Evolutionary conservation across 805 yeast species (phyloP), one percentile per base, ranked within the genome.

Genomic region (Grigorovia humatica): DNA sequence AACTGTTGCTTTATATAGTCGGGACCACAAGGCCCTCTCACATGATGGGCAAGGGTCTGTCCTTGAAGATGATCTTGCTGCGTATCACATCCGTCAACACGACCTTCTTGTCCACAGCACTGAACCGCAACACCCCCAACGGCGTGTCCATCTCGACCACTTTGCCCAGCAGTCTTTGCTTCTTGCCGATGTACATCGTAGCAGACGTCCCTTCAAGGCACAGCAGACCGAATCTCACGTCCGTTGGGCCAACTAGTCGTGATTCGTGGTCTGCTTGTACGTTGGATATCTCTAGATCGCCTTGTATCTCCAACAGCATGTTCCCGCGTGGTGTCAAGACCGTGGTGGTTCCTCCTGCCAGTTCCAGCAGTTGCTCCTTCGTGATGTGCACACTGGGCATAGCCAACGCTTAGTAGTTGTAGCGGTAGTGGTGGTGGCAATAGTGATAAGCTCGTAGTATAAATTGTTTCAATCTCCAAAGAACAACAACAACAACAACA

Each of bases 21-120:
- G 6, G 27, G n/a, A n/a, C n/a, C n/a, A n/a, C n/a, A n/a, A n/a
- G n/a, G n/a, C n/a, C n/a, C n/a, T n/a, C 17, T 71, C 63, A 83
- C 90, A 85, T 84, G 48, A 85, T 81, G 4, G 95, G 95, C 48
- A 86, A 69, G 0, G 95, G 93, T 55, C 95, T 72, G 43, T 78
- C 77, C 48, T 73, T 77, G 61, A 86, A 86, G 9, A 82, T 72
- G 18, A 85, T 65, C 60, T 82, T 83, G 54, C 76, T 74, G 35
- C 68, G 68, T 3, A 86, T 73, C 1, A 86, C 67, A 61, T 85
- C 91, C 9, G 81, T 66, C 57, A 85, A 66, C 54, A 78, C 70
- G 4, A 83, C 75, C 2, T 64, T 57, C 2, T 67, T 64, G 9
- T 63, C 63, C 1, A 56, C 55, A 4, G 54, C 54, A 19, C 58